phyloP scores from a whole-genome alignment of 805 yeast species.

The Yarrowia bubula region DNA sequence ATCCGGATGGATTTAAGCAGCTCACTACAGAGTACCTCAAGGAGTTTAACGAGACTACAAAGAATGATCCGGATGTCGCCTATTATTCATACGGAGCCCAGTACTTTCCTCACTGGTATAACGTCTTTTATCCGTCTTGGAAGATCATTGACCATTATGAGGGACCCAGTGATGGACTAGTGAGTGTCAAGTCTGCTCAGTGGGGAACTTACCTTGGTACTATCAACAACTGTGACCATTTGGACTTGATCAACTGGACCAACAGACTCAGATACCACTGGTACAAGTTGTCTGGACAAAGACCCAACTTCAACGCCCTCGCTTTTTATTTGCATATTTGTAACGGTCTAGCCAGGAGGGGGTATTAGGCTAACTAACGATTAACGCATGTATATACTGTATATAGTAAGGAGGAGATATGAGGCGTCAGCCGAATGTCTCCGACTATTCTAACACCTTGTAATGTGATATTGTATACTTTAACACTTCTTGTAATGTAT shows the following conservation, averaged over 20 bases:
- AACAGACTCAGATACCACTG: slow-evolving; percentile 33
- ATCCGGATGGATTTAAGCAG: slow-evolving; percentile 52
- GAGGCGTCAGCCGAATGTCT: too few relatives aligned
- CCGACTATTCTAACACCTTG: too few relatives aligned
- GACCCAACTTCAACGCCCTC: slow-evolving; percentile 56
- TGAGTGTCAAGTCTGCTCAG: slow-evolving; percentile 68
- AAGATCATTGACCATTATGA: slow-evolving; percentile 49
- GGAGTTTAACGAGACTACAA: slow-evolving; percentile 53
- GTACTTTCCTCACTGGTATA: slow-evolving; percentile 60
- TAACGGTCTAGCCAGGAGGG: slow-evolving; percentile 57
- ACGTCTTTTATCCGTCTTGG: slow-evolving; percentile 65
- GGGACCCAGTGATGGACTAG: slow-evolving; percentile 82
- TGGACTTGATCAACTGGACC: slow-evolving; percentile 77
- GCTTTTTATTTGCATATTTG: slow-evolving; percentile 69
- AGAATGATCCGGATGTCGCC: slow-evolving; percentile 58
- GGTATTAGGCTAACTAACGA: slow-evolving; percentile 46
- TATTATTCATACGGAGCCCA: slow-evolving; percentile 85
- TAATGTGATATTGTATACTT: too few relatives aligned
- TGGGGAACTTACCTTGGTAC: slow-evolving; percentile 89
- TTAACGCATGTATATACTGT: neutral
- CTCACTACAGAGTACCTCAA: slow-evolving; percentile 52
- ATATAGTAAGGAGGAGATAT: too few relatives aligned
- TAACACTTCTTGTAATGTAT: too few relatives aligned
- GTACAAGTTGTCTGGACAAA: slow-evolving; percentile 35
- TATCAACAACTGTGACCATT: slow-evolving; percentile 72